phyloP scores from a whole-genome alignment of 2,329 filamentous ascomycete species.

The Colletotrichum godetiae region DNA sequence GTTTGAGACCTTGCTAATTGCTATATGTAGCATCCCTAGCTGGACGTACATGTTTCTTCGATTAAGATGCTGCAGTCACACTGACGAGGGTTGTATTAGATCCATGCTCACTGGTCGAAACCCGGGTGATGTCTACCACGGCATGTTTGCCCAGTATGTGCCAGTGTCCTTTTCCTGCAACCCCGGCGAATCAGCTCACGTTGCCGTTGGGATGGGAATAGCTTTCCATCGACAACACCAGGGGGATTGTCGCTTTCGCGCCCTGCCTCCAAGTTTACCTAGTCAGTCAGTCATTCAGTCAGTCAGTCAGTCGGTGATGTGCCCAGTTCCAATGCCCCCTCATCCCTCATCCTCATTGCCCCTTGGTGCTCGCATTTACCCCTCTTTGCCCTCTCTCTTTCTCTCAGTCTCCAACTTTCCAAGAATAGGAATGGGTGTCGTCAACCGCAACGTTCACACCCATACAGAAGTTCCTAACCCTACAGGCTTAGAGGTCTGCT shows the following conservation, averaged over 20 bases:
- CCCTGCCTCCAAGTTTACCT: neutral
- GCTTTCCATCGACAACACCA: neutral
- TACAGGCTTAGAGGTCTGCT: neutral
- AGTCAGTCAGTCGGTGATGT: neutral
- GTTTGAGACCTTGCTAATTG: neutral
- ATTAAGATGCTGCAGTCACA: conserved; percentile 15
- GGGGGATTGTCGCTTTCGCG: neutral
- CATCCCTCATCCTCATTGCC: neutral
- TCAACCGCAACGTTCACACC: neutral
- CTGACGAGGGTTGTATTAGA: neutral
- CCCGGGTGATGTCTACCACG: neutral
- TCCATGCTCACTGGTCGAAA: neutral
- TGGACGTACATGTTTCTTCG: neutral
- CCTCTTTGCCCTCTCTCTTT: conserved; percentile 4
- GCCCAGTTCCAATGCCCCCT: conserved; percentile 4
- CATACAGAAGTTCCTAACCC: neutral
- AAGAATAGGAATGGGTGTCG: conserved; percentile 21
- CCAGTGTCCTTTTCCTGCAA: neutral
- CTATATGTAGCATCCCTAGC: neutral
- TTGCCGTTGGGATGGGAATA: neutral
- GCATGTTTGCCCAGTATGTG: neutral
- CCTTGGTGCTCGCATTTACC: conserved; percentile 9
- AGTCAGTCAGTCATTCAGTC: neutral
- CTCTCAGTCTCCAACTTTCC: neutral
- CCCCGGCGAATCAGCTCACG: neutral